These are phyloP conservation scores for Suillus subalutaceus DNA, from an alignment of 768 basidiomycete species.

Conservation along the genomic window DNA sequence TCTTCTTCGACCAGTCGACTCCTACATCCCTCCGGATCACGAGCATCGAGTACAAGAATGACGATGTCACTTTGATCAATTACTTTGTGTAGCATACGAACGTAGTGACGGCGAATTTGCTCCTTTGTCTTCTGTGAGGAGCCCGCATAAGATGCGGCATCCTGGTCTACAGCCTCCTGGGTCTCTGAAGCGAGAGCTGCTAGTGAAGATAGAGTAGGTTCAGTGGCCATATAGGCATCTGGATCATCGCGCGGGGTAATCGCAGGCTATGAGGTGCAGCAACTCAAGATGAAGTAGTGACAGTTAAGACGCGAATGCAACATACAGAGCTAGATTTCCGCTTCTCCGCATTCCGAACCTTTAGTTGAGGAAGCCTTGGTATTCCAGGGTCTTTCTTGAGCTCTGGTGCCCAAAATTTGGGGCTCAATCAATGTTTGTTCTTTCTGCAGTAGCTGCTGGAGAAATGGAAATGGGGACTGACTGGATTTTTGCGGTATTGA, in stretches of 20 bases:
- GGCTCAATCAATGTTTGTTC: constrained; percentile 6
- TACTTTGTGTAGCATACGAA: constrained; percentile 85
- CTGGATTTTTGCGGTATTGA: constrained; percentile 30
- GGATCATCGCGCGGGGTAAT: constrained; percentile 41
- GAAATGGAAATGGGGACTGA: constrained; percentile 11
- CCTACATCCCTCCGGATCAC: constrained; percentile 93
- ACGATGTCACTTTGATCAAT: constrained; percentile 93
- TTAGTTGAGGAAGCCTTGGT: constrained; percentile 78
- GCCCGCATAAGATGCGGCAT: constrained; percentile 37
- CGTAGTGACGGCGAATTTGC: constrained; percentile 71
- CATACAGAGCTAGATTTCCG: constrained; percentile 46
- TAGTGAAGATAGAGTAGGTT: constrained; percentile 67
- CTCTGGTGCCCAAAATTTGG: constrained; percentile 43
- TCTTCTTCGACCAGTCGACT: constrained; percentile 95
- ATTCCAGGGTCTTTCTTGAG: constrained; percentile 90
- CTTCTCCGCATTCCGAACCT: constrained; percentile 56
- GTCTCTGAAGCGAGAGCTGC: constrained; percentile 48
- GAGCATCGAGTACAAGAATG: constrained; percentile 87
- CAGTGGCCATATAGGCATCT: constrained; percentile 74
- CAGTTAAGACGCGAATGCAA: constrained; percentile 17
- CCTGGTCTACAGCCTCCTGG: constrained; percentile 14
- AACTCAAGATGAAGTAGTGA: neutral
- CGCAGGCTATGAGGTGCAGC: constrained; percentile 18
- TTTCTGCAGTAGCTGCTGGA: neutral
- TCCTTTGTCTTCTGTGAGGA: constrained; percentile 58